Conservation (phyloP, 169 alveolate species). For the Plasmodium sp. region DNA sequence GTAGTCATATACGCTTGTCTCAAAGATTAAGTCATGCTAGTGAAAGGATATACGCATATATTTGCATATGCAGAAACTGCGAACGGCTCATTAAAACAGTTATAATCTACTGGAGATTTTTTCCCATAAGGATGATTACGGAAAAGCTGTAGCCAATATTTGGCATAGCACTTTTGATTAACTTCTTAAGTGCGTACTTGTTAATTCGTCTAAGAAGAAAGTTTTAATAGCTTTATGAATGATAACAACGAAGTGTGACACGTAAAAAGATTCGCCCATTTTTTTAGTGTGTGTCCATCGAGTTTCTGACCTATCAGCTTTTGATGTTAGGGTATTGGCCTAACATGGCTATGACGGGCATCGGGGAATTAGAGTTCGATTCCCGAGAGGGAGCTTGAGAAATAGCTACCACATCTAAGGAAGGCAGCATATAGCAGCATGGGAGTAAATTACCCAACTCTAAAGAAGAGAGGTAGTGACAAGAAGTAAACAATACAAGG, state of each 20-base stretch:
- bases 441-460: constrained; percentile 96
- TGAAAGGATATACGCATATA: no score
- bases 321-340: constrained; percentile 93
- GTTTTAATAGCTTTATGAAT: constrained; percentile 36
- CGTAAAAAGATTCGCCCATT: constrained; percentile 66
- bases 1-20: no score
- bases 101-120: no score
- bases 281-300: constrained; percentile 49
- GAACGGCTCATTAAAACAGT: no score
- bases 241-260: constrained; percentile 71
- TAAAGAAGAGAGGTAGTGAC: constrained; percentile 96
- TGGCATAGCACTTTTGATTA: constrained; percentile 4
- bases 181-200: constrained; percentile 1
- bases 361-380: constrained; percentile 96
- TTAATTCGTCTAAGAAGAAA: constrained; percentile 26
- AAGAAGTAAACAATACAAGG: constrained; percentile 92
- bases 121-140: constrained; percentile 62
- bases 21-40: no score
- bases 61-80: no score
- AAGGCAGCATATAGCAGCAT: constrained; percentile 98
- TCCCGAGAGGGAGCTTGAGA: constrained; percentile 97
- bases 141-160: constrained; percentile 75
- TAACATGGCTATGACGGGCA: constrained; percentile 94
- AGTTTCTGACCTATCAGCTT: constrained; percentile 79
- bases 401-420: constrained; percentile 93